Evolutionary conservation across 2,329 filamentous ascomycete genomes (phyloP).

Genomic region (Fusarium sterilihyphosum): DNA sequence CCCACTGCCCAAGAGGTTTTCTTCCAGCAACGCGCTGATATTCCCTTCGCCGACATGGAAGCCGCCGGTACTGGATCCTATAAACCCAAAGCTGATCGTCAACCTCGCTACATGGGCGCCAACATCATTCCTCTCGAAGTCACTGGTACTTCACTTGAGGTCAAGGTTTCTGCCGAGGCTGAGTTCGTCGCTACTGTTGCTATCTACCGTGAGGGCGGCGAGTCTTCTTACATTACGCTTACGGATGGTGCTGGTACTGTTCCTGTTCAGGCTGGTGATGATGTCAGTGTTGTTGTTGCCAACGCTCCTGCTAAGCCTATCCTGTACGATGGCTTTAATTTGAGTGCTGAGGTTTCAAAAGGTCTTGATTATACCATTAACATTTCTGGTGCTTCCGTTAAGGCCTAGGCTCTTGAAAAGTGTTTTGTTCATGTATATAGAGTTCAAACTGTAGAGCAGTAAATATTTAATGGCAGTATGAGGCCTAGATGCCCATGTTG

Average conservation of each 20-base stretch:
- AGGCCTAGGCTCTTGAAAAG: not conserved
- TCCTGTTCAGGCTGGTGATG: slow-evolving; percentile 51
- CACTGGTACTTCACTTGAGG: slow-evolving; percentile 43
- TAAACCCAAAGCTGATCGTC: slow-evolving; percentile 53
- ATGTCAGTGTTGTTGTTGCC: slow-evolving; percentile 57
- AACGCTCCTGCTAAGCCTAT: slow-evolving; percentile 58
- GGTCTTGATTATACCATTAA: slow-evolving; percentile 53
- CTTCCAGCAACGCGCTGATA: slow-evolving; percentile 44
- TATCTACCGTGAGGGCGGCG: slow-evolving; percentile 43
- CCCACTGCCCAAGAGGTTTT: slow-evolving; percentile 52
- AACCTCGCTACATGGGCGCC: slow-evolving; percentile 60
- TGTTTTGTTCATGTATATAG: slow-evolving; percentile 14
- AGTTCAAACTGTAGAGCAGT: not conserved
- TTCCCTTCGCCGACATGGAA: slow-evolving; percentile 58
- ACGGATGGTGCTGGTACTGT: slow-evolving; percentile 49
- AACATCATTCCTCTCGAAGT: slow-evolving; percentile 58
- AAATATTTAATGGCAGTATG: not conserved
- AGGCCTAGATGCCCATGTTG: not conserved
- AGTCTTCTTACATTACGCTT: slow-evolving; percentile 50
- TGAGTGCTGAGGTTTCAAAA: slow-evolving; percentile 49
- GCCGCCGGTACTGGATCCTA: slow-evolving; percentile 49
- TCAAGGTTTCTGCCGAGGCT: slow-evolving; percentile 48
- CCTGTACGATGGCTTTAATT: slow-evolving; percentile 55
- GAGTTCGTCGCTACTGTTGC: slow-evolving; percentile 55
- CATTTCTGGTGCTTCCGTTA: slow-evolving; percentile 45